These are phyloP conservation scores for Pontederia crassipes DNA, from an alignment of 176 grass and related monocot species.

Conservation along the genomic window DNA sequence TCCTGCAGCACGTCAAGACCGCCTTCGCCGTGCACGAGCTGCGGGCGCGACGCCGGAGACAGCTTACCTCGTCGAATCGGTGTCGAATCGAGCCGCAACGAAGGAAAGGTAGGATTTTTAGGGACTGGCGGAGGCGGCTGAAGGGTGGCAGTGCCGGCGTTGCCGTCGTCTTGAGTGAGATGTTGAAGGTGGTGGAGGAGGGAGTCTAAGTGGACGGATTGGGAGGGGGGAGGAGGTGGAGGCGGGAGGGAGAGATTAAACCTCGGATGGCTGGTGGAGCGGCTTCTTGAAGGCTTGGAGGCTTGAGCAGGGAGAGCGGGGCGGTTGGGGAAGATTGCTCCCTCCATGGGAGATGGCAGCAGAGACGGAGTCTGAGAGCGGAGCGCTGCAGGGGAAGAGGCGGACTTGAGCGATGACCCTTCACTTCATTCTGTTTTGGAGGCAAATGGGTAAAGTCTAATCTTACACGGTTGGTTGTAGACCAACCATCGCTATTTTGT, in stretches of 20 bases:
- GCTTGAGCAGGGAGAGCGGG: conserved; percentile 36
- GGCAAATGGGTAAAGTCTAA: background rate
- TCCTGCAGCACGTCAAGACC: conserved; percentile 25
- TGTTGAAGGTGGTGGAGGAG: conserved; percentile 58
- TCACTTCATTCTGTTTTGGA: background rate
- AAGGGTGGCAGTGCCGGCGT: conserved; percentile 1
- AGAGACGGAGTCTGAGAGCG: background rate
- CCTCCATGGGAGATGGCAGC: conserved; percentile 39
- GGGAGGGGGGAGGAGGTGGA: conserved; percentile 21
- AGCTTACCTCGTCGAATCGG: conserved; percentile 12
- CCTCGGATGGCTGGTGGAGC: background rate
- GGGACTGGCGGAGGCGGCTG: conserved; percentile 16
- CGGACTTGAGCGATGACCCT: background rate
- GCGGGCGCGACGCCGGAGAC: conserved; percentile 9
- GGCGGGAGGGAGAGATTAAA: conserved; percentile 24
- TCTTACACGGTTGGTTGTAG: background rate
- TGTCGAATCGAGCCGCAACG: conserved; percentile 21
- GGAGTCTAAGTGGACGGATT: conserved; percentile 59
- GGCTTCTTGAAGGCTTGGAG: background rate
- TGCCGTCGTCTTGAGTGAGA: conserved; percentile 6
- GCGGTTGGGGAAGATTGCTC: conserved; percentile 42
- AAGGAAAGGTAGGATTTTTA: conserved; percentile 17
- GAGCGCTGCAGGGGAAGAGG: background rate
- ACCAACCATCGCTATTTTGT: background rate
- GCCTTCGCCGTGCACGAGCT: conserved; percentile 25